Evolutionary conservation across 495 filamentous ascomycete genomes (phyloP).

Genomic region (Penicillium crystallinum): DNA sequence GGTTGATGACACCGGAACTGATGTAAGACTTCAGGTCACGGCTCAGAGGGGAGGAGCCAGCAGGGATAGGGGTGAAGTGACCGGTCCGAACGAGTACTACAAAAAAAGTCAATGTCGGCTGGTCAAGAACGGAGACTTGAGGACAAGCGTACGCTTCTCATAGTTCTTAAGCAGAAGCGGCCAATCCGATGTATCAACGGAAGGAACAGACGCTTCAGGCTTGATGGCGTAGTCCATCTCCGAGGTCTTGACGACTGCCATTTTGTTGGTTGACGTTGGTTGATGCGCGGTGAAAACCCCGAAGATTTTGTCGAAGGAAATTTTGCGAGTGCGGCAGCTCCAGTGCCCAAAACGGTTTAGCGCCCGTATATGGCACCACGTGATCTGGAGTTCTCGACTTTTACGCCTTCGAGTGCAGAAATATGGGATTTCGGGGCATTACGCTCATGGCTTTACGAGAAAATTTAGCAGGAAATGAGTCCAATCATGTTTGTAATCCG

Average conservation of each 20-base stretch:
- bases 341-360: constrained; percentile 25
- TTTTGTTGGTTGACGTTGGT: constrained; percentile 27
- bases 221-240: constrained; percentile 79
- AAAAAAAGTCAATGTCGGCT: constrained; percentile 17
- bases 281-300: constrained; percentile 22
- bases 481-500: neutral
- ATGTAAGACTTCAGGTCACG: constrained; percentile 95
- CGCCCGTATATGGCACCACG: constrained; percentile 9
- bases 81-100: constrained; percentile 80
- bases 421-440: neutral
- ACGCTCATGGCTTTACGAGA: neutral
- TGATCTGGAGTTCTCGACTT: constrained; percentile 5
- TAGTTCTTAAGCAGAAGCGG: constrained; percentile 92
- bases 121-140: constrained; percentile 12
- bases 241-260: constrained; percentile 57
- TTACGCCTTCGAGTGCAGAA: neutral
- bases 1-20: constrained; percentile 93
- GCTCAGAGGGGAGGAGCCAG: constrained; percentile 77
- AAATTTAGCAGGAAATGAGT: neutral
- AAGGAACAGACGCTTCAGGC: constrained; percentile 67
- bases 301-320: constrained; percentile 31
- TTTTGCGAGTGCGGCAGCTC: constrained; percentile 38
- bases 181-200: constrained; percentile 74
- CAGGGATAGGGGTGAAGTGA: constrained; percentile 91
- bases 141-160: constrained; percentile 58